A percentile compares a stretch with the other conserved stretches of the same genome.
These are phyloP conservation scores for Vitis rupestris DNA, from an alignment of 164 flowering plant species.

Conservation along the genomic window DNA sequence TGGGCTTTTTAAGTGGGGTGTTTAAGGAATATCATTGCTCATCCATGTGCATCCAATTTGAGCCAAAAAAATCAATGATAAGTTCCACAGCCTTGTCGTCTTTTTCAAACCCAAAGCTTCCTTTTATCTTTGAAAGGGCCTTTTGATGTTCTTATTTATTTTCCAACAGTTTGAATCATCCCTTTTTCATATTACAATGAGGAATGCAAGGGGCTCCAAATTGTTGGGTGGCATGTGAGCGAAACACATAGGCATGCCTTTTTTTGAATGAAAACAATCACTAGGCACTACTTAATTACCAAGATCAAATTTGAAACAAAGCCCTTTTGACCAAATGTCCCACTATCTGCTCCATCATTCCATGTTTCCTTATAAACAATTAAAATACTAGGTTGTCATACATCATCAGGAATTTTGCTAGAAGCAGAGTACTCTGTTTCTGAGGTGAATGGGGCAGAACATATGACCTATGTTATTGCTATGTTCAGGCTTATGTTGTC, in stretches of 20 bases:
- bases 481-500: no score
- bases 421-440: no score
- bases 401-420: no score
- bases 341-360: slow-evolving; percentile 12
- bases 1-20: background rate
- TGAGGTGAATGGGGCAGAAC: no score
- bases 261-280: slow-evolving; percentile 13
- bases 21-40: slow-evolving; percentile 17
- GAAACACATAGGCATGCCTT: slow-evolving; percentile 14
- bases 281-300: slow-evolving; percentile 10
- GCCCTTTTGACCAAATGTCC: slow-evolving; percentile 19
- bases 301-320: slow-evolving; percentile 5
- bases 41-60: slow-evolving; percentile 38
- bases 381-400: no score
- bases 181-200: background rate
- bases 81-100: slow-evolving; percentile 16
- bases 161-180: background rate
- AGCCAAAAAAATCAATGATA: slow-evolving; percentile 25
- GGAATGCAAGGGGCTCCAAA: slow-evolving; percentile 3
- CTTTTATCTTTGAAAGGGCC: slow-evolving; percentile 2
- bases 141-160: slow-evolving; percentile 5
- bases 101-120: slow-evolving; percentile 17
- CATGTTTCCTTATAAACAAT: background rate
- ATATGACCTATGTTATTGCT: no score
- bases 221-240: slow-evolving; percentile 33